These are phyloP conservation scores for Podosphaera aphanis DNA, from an alignment of 2,329 filamentous ascomycete genomes.

Conservation along the genomic window DNA sequence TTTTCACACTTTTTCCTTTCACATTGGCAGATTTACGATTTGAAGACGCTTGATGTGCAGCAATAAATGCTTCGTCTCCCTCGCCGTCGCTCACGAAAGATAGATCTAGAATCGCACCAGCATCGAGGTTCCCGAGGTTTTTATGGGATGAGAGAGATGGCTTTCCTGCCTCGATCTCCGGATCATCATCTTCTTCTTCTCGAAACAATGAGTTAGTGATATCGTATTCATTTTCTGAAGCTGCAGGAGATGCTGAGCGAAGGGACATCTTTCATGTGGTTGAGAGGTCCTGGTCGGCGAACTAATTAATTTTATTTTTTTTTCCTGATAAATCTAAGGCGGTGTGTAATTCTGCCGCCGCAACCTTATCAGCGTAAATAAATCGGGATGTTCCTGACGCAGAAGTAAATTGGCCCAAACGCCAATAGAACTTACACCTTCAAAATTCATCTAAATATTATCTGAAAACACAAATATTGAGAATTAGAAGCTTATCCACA, in stretches of 20 bases:
- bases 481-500: no score
- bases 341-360: not conserved
- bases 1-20: slow-evolving; percentile 72
- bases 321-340: not conserved
- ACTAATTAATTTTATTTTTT: not conserved
- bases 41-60: slow-evolving; percentile 60
- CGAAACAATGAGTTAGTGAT: slow-evolving; percentile 61
- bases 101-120: slow-evolving; percentile 35
- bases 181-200: slow-evolving; percentile 18
- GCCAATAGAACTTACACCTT: no score
- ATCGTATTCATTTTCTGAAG: slow-evolving; percentile 78
- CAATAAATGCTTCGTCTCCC: slow-evolving; percentile 75
- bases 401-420: no score
- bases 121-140: slow-evolving; percentile 28
- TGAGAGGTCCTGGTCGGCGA: not conserved
- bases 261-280: slow-evolving; percentile 34
- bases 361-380: no score
- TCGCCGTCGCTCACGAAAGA: slow-evolving; percentile 33
- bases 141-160: slow-evolving; percentile 8
- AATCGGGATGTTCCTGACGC: no score
- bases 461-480: no score
- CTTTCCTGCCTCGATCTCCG: no score
- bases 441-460: no score
- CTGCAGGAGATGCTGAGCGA: slow-evolving; percentile 55
- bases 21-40: slow-evolving; percentile 68